A percentile compares a stretch with the other conserved stretches of the same genome.
Evolutionary conservation across 108 stramenopile genomes (phyloP).

Genomic region (Cylindrotheca fusiformis): DNA sequence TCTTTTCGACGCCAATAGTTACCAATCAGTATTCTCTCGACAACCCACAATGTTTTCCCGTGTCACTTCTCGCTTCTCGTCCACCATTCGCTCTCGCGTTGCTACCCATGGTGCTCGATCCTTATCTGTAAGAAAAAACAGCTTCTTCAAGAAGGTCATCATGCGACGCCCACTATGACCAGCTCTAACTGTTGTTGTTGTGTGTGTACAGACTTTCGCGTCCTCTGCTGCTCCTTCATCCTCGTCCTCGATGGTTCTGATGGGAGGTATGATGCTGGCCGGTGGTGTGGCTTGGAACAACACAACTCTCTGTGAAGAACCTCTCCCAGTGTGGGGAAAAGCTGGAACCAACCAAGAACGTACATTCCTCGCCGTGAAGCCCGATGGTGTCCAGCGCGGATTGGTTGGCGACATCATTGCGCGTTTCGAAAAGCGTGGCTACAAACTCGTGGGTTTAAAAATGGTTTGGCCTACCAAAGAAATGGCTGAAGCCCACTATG

Average conservation of each 20-base stretch:
- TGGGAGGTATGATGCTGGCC: background rate
- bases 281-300: constrained; percentile 1
- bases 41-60: constrained; percentile 15
- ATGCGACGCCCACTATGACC: too few relatives aligned
- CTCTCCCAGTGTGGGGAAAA: constrained; percentile 64
- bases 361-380: constrained; percentile 92
- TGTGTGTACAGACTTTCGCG: background rate
- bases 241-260: background rate
- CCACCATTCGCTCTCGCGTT: constrained; percentile 3
- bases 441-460: constrained; percentile 91
- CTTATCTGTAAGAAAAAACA: constrained; percentile 7
- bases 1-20: too few relatives aligned
- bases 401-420: constrained; percentile 91
- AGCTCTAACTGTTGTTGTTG: background rate
- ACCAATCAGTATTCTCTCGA: too few relatives aligned
- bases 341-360: constrained; percentile 85
- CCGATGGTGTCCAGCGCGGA: constrained; percentile 96
- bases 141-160: too few relatives aligned
- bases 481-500: constrained; percentile 91
- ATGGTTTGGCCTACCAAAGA: constrained; percentile 88
- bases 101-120: constrained; percentile 9
- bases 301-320: constrained; percentile 20
- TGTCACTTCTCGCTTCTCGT: constrained; percentile 4
- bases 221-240: background rate
- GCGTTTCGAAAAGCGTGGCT: constrained; percentile 93